Percentiles rank a stretch among this genome's conserved stretches.
Evolutionary conservation across 306 rosid genomes (phyloP).

Genomic region (Vicia villosa): DNA sequence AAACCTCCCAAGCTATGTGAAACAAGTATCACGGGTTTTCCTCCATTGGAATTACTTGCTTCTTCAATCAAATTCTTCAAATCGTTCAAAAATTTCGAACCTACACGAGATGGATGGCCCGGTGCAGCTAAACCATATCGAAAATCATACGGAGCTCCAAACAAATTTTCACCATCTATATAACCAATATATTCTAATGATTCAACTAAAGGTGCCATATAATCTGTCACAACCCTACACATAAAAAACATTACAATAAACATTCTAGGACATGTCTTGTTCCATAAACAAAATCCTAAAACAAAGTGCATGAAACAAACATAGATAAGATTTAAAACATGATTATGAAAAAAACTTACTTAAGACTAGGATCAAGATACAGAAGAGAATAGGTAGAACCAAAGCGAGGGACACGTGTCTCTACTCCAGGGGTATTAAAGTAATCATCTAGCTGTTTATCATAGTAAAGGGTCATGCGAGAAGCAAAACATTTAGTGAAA

Average conservation of each 20-base stretch:
- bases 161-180: slow-evolving; percentile 58
- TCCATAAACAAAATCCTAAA: neutral
- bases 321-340: neutral
- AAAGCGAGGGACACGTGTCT: slow-evolving; percentile 67
- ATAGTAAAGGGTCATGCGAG: slow-evolving; percentile 78
- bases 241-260: neutral
- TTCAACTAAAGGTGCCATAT: slow-evolving; percentile 74
- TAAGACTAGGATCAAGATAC: slow-evolving; percentile 75
- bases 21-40: slow-evolving; percentile 71
- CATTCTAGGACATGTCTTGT: neutral
- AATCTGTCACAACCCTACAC: slow-evolving; percentile 58
- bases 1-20: slow-evolving; percentile 88
- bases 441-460: slow-evolving; percentile 60
- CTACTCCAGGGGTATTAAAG: slow-evolving; percentile 65
- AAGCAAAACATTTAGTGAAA: slow-evolving; percentile 76
- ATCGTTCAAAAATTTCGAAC: slow-evolving; percentile 74
- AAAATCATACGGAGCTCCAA: slow-evolving; percentile 95
- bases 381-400: slow-evolving; percentile 77
- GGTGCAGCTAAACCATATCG: slow-evolving; percentile 82
- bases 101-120: slow-evolving; percentile 69
- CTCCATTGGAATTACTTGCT: slow-evolving; percentile 68
- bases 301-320: neutral
- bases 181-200: slow-evolving; percentile 69
- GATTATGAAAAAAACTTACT: slow-evolving; percentile 43
- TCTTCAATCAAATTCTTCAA: slow-evolving; percentile 65